Percentiles rank a stretch among this genome's conserved stretches.
These are phyloP conservation scores for Macadamia tetraphylla DNA, from an alignment of 164 flowering plant genomes.

Conservation along the genomic window DNA sequence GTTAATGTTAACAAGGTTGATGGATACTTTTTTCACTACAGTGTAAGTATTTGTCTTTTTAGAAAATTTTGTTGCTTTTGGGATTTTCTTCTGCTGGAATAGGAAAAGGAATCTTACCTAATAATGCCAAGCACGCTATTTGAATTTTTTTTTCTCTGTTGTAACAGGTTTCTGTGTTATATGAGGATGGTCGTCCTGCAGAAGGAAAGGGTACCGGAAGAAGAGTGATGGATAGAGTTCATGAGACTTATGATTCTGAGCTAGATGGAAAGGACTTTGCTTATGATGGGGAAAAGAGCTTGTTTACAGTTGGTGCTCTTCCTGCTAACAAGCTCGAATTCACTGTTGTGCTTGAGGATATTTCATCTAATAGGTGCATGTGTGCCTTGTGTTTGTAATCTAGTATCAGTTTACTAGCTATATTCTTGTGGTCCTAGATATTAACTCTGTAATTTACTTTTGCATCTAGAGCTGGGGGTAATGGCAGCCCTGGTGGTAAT, in stretches of 20 bases:
- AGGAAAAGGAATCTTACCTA: not conserved
- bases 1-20: slow-evolving; percentile 50
- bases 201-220: slow-evolving; percentile 87
- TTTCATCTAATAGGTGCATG: slow-evolving; percentile 49
- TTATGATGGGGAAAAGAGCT: slow-evolving; percentile 89
- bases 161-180: slow-evolving; percentile 56
- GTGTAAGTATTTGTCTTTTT: slow-evolving; percentile 46
- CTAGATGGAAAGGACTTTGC: slow-evolving; percentile 72
- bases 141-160: not conserved
- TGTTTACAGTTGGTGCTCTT: slow-evolving; percentile 81
- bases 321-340: slow-evolving; percentile 78
- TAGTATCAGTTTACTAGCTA: not conserved
- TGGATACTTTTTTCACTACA: slow-evolving; percentile 74
- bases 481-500: slow-evolving; percentile 44
- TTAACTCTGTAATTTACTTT: not conserved
- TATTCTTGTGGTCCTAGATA: not conserved
- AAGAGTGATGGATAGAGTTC: slow-evolving; percentile 63
- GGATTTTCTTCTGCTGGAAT: not conserved
- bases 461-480: slow-evolving; percentile 27
- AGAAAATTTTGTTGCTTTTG: no score
- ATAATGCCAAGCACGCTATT: not conserved
- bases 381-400: not conserved
- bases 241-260: slow-evolving; percentile 64
- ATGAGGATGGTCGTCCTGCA: slow-evolving; percentile 89
- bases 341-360: slow-evolving; percentile 74